Base-by-base conservation (phyloP, 257 asterid species). In the Petrea volubilis region DNA sequence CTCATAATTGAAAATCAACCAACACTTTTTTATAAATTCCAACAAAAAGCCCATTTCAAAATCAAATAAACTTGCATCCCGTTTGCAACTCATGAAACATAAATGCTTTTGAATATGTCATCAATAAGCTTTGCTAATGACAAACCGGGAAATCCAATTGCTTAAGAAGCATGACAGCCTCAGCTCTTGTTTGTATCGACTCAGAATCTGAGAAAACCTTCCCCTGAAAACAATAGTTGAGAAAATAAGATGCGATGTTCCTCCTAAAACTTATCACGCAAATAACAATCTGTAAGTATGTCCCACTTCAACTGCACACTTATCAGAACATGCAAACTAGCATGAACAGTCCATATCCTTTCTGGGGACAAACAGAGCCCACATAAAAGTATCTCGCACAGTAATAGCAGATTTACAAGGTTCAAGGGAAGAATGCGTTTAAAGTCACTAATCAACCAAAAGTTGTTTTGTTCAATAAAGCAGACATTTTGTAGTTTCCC, bases 81-180 rank as follows among this genome's bases (percentile, higher is more conserved):
- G 38, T 31, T 31, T n/a, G n/a, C n/a, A 31, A 31, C 38, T 2
- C 38, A 7, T 31, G 7, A 31, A 7, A 7, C 3, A 31, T 31
- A 31, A 7, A 31, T 2, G 38, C 38, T 3, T 31, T 31, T 31
- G 38, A 31, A 31, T 31, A 31, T 31, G 38, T 31, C 7, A 31
- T 31, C 38, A 31, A 31, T 3, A 31, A 44, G 51, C 51, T 3
- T 3, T 44, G 20, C 51, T 34, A 44, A 38, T 38, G 43, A 81
- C 96, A 52, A 13, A 95, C 99, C 79, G 95, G 98, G 74, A 92
- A 88, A 76, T 92, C 87, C 94, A 95, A 83, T 86, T 86, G 88
- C 96, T 95, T 90, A 68, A 95, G 96, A 81, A 92, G 98, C 96
- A 95, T 84, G 82, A 95, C 97, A 79, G 98, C 98, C 87, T 92